A percentile compares a stretch with the other conserved stretches of the same genome.
phyloP scores from a whole-genome alignment of 1,284 basidiomycete species.

The Trametes polyzona region DNA sequence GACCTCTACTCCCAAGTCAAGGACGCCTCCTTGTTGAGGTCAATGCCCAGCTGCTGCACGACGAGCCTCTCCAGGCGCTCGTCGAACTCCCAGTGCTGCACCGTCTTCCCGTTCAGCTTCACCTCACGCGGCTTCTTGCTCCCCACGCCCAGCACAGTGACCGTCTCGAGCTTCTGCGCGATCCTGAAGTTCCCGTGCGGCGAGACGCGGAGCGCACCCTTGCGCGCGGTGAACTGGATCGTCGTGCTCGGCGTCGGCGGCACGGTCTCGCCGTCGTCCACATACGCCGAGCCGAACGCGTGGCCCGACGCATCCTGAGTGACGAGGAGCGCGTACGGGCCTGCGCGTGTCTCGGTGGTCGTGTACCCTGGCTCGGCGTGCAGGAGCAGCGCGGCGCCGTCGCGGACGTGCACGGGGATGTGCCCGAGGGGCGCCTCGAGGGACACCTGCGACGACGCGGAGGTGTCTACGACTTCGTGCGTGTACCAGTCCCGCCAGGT shows the following conservation, averaged over 20 bases:
- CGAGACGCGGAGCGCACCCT: conserved; percentile 40
- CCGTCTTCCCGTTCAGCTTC: conserved; percentile 13
- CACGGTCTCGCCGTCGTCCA: conserved; percentile 67
- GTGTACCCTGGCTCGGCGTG: conserved; percentile 62
- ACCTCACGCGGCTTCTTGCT: conserved; percentile 29
- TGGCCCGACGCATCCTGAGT: conserved; percentile 49
- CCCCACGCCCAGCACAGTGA: conserved; percentile 41
- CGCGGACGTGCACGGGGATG: conserved; percentile 72
- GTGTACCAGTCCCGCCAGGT: conserved; percentile 82
- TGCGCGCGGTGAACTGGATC: conserved; percentile 44
- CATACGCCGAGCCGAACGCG: conserved; percentile 59
- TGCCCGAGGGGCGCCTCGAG: conserved; percentile 64
- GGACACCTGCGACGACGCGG: conserved; percentile 45
- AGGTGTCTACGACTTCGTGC: conserved; percentile 52
- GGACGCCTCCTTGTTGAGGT: neutral
- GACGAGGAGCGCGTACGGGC: conserved; percentile 59
- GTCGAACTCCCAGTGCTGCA: conserved; percentile 23
- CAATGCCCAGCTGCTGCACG: conserved; percentile 5
- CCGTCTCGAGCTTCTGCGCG: conserved; percentile 33
- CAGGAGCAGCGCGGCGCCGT: conserved; percentile 60
- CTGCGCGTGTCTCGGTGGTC: conserved; percentile 55
- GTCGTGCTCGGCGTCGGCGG: conserved; percentile 54
- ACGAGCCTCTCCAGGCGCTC: conserved; percentile 22
- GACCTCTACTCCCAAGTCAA: neutral
- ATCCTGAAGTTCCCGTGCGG: conserved; percentile 40